Evolutionary conservation across 495 filamentous ascomycete species (phyloP).

Genomic region (Tricharina praecox): DNA sequence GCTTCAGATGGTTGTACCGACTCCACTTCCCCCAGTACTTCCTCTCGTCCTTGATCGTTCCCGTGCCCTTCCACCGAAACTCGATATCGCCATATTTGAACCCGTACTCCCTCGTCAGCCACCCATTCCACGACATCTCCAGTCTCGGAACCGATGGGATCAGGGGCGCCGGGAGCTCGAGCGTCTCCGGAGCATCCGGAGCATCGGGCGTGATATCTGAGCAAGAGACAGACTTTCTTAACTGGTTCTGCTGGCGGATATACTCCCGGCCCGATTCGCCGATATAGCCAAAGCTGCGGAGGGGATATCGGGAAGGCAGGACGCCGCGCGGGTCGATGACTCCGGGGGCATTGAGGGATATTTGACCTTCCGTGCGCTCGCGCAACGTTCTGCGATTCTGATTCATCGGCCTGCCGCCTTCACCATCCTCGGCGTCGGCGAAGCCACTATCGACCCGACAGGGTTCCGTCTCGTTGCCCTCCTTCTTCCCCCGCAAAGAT

Average conservation of each 20-base stretch:
- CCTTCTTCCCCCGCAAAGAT: neutral
- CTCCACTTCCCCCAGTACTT: constrained; percentile 14
- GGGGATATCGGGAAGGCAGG: constrained; percentile 13
- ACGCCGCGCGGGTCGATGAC: constrained; percentile 22
- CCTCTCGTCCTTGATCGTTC: constrained; percentile 18
- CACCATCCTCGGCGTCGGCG: neutral
- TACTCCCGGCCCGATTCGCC: constrained; percentile 18
- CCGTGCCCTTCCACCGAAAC: constrained; percentile 19
- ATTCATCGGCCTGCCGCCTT: neutral
- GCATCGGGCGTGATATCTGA: neutral
- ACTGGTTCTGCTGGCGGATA: neutral
- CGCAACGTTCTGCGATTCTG: neutral
- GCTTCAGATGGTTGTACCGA: constrained; percentile 20
- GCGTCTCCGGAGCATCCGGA: neutral
- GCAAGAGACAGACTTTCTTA: neutral
- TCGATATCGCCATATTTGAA: constrained; percentile 12
- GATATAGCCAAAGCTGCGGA: neutral
- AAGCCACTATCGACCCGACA: constrained; percentile 18
- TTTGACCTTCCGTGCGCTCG: neutral
- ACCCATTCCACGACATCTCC: constrained; percentile 19
- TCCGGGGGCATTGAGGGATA: constrained; percentile 18
- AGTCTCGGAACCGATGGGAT: constrained; percentile 11
- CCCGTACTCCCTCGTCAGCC: constrained; percentile 18
- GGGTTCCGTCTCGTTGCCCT: neutral
- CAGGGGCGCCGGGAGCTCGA: constrained; percentile 12